Evolutionary conservation across 257 asterid species (phyloP).

Genomic region (Solanum pimpinellifolium): DNA sequence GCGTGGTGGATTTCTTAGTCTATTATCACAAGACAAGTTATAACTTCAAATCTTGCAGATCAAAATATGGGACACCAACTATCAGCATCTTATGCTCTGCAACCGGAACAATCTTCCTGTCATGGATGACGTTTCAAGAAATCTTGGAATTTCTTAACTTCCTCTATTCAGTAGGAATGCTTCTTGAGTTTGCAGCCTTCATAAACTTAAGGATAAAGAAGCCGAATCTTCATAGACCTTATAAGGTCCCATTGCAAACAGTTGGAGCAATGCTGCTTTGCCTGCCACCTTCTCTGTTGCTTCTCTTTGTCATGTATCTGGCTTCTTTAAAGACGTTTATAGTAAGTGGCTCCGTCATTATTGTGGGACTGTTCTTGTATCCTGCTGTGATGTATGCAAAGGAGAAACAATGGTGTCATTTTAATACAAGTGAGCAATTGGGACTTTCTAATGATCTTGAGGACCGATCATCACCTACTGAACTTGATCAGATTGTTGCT

Average conservation of each 20-base stretch:
- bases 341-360: slow-evolving; percentile 50
- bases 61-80: slow-evolving; percentile 85
- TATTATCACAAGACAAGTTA: neutral
- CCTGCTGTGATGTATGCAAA: slow-evolving; percentile 39
- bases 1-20: neutral
- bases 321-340: slow-evolving; percentile 57
- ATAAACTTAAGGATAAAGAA: slow-evolving; percentile 49
- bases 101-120: slow-evolving; percentile 62
- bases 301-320: slow-evolving; percentile 71
- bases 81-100: slow-evolving; percentile 89
- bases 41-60: slow-evolving; percentile 28
- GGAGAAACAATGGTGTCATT: slow-evolving; percentile 35
- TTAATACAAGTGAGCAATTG: slow-evolving; percentile 6
- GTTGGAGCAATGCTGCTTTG: slow-evolving; percentile 60
- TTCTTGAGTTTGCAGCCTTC: slow-evolving; percentile 89
- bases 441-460: slow-evolving; percentile 15
- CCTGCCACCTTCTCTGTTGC: slow-evolving; percentile 64
- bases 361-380: slow-evolving; percentile 45
- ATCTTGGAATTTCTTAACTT: slow-evolving; percentile 87
- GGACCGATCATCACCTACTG: slow-evolving; percentile 5
- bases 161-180: slow-evolving; percentile 82
- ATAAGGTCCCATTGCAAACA: slow-evolving; percentile 62
- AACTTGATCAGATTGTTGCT: neutral
- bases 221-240: slow-evolving; percentile 84
- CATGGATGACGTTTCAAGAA: slow-evolving; percentile 98